These are phyloP conservation scores for Crocinoboletus sp. DNA, from an alignment of 1,284 basidiomycete genomes.

Conservation along the genomic window DNA sequence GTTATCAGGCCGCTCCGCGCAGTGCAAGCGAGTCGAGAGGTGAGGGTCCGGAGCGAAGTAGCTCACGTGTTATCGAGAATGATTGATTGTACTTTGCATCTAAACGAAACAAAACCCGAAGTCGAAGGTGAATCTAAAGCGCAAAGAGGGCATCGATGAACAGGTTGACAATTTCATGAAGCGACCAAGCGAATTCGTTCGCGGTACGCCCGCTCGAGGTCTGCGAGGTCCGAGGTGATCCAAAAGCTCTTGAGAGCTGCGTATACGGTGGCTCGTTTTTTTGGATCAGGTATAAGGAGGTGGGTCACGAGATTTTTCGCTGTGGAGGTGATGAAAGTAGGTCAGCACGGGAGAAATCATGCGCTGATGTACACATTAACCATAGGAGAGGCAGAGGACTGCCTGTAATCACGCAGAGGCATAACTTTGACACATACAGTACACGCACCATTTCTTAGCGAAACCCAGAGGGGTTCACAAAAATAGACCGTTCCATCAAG, in stretches of 20 bases:
- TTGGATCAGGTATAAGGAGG: constrained; percentile 55
- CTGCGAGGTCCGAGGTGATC: constrained; percentile 57
- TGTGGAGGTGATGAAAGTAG: constrained; percentile 23
- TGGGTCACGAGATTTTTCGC: constrained; percentile 53
- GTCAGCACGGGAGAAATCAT: constrained; percentile 7
- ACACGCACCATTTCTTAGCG: constrained; percentile 54
- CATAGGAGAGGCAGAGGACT: neutral
- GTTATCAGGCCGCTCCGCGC: neutral
- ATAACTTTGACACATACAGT: neutral
- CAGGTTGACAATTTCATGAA: constrained; percentile 10
- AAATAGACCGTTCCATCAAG: constrained; percentile 58
- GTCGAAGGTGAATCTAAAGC: neutral
- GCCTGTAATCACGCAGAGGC: constrained; percentile 3
- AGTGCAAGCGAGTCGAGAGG: neutral
- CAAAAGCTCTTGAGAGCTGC: constrained; percentile 56
- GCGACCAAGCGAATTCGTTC: constrained; percentile 41
- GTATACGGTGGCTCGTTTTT: constrained; percentile 54
- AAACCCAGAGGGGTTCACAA: constrained; percentile 46
- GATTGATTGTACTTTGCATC: neutral
- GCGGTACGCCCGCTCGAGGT: constrained; percentile 56
- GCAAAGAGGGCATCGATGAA: neutral
- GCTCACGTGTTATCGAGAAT: constrained; percentile 1
- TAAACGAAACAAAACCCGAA: neutral
- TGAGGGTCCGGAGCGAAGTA: neutral
- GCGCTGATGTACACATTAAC: neutral